phyloP scores from a whole-genome alignment of 805 yeast species.

The Lipomyces spencermartinsiae region DNA sequence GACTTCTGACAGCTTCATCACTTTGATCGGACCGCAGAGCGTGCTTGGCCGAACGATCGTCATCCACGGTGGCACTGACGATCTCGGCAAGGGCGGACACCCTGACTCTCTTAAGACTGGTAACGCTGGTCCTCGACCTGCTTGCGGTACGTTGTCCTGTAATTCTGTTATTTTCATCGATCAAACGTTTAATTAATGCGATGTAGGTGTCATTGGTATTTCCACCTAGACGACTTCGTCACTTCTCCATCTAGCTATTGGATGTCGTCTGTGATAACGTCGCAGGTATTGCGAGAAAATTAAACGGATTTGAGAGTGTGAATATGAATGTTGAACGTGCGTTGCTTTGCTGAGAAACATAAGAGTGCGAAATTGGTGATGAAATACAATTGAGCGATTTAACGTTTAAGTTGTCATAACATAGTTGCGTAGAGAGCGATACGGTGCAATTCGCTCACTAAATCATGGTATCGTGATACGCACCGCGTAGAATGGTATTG shows the following conservation, averaged over 20 bases:
- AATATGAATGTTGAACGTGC: not conserved
- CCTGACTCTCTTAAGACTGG: slow-evolving; percentile 90
- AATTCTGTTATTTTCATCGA: not conserved
- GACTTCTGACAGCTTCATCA: slow-evolving; percentile 75
- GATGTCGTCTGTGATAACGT: not conserved
- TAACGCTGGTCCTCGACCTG: slow-evolving; percentile 94
- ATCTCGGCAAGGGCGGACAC: slow-evolving; percentile 88
- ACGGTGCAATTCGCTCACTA: not conserved
- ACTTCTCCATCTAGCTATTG: not conserved
- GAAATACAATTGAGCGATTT: not conserved
- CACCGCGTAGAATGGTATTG: not conserved
- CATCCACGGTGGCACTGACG: slow-evolving; percentile 86
- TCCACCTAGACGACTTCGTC: slow-evolving; percentile 30
- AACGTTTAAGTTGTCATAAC: not conserved
- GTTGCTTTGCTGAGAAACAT: not conserved
- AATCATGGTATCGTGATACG: not conserved
- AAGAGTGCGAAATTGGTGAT: not conserved
- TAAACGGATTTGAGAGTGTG: not conserved
- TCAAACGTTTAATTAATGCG: slow-evolving; percentile 1
- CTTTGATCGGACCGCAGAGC: slow-evolving; percentile 85
- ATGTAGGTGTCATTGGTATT: slow-evolving; percentile 40
- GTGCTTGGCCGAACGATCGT: slow-evolving; percentile 90
- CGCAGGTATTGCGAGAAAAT: not conserved
- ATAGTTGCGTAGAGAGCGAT: not conserved
- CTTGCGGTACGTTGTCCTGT: slow-evolving; percentile 72